phyloP scores from a whole-genome alignment of 495 filamentous ascomycete species.

The Penicillium antarcticum region DNA sequence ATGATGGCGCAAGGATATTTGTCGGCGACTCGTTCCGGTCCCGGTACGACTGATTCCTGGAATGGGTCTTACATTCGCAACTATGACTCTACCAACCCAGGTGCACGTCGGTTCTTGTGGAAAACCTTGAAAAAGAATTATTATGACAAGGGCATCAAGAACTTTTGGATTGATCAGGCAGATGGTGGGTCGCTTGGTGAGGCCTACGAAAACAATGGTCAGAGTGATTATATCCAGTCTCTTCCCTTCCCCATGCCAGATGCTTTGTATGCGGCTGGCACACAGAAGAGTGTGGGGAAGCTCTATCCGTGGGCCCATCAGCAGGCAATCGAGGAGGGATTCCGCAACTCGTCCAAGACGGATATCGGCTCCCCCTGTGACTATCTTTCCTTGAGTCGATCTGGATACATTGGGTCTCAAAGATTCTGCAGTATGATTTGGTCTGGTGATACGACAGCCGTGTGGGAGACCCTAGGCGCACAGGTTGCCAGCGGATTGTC shows the following conservation, averaged over 20 bases:
- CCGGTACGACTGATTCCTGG: slow-evolving; percentile 28
- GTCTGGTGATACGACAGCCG: slow-evolving; percentile 28
- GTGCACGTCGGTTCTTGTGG: slow-evolving; percentile 19
- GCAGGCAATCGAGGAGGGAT: slow-evolving; percentile 28
- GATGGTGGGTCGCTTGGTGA: slow-evolving; percentile 30
- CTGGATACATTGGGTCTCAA: slow-evolving; percentile 30
- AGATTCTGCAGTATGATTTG: slow-evolving; percentile 32
- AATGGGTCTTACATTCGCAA: slow-evolving; percentile 31
- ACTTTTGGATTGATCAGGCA: slow-evolving; percentile 35
- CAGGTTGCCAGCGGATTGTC: slow-evolving; percentile 27
- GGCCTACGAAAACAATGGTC: slow-evolving; percentile 30
- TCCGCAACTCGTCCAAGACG: slow-evolving; percentile 21
- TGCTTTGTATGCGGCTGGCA: slow-evolving; percentile 25
- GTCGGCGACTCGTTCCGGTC: slow-evolving; percentile 24
- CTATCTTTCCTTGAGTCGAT: slow-evolving; percentile 26
- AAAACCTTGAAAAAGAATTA: slow-evolving; percentile 23
- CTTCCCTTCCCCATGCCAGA: slow-evolving; percentile 25
- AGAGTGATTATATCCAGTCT: slow-evolving; percentile 25
- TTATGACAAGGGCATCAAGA: slow-evolving; percentile 26
- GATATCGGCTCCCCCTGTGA: slow-evolving; percentile 18
- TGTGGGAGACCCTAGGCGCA: slow-evolving; percentile 27
- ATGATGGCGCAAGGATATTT: slow-evolving; percentile 26
- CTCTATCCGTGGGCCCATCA: slow-evolving; percentile 32
- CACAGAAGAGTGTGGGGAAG: slow-evolving; percentile 25
- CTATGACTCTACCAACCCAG: slow-evolving; percentile 29